Conservation (phyloP, 1,284 basidiomycete genomes). For the Cutaneotrichosporon sp. region DNA sequence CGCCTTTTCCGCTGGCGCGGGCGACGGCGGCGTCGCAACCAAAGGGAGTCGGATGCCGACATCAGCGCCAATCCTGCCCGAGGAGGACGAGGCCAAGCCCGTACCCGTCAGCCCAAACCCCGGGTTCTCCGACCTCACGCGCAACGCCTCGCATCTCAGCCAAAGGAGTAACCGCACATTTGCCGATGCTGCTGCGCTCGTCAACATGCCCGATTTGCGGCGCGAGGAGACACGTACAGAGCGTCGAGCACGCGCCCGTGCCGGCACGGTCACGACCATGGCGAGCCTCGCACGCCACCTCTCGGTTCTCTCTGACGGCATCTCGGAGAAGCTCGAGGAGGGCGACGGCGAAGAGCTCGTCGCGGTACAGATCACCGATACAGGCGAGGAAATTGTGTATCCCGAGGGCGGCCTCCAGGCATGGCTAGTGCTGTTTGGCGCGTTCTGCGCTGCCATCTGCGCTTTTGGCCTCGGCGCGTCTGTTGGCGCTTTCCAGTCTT, state of each 20-base stretch:
- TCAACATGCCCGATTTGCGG: slow-evolving; percentile 9
- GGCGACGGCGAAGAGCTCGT: slow-evolving; percentile 16
- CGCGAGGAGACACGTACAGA: slow-evolving; percentile 16
- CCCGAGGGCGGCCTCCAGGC: slow-evolving; percentile 30
- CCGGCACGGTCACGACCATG: slow-evolving; percentile 12
- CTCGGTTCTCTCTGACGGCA: not conserved
- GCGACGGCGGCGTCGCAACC: slow-evolving; percentile 5
- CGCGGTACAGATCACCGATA: slow-evolving; percentile 18
- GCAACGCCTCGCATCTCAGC: slow-evolving; percentile 13
- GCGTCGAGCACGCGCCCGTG: slow-evolving; percentile 9
- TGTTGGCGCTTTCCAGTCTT: slow-evolving; percentile 36
- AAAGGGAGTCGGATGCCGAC: not conserved
- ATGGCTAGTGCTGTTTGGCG: slow-evolving; percentile 29
- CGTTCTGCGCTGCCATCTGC: slow-evolving; percentile 32
- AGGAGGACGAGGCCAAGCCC: not conserved
- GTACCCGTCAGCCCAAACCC: not conserved
- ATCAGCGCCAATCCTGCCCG: not conserved
- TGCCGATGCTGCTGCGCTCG: slow-evolving; percentile 12
- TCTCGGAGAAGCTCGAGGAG: slow-evolving; percentile 1
- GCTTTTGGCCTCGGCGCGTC: slow-evolving; percentile 36
- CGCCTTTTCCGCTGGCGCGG: slow-evolving; percentile 11
- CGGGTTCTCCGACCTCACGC: slow-evolving; percentile 12
- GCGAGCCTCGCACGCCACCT: slow-evolving; percentile 6
- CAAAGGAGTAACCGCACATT: slow-evolving; percentile 17
- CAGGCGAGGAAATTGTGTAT: slow-evolving; percentile 19